A percentile compares a stretch with the other conserved stretches of the same genome.
Conservation (phyloP, 78 protist genomes). For the Parvularia atlantis region DNA sequence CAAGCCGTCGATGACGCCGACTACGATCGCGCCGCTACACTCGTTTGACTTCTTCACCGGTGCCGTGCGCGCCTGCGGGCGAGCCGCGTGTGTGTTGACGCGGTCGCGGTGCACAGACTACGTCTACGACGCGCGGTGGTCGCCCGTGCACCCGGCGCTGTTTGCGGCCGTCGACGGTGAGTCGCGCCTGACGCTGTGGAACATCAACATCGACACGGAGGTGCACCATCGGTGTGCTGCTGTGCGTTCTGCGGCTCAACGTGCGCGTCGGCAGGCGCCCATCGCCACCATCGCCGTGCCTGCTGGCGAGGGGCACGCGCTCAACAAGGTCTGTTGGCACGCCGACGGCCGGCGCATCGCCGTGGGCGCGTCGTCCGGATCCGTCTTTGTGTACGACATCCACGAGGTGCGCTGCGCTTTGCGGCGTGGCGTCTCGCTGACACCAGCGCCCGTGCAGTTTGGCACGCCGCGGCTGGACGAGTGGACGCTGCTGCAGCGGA, state of each 20-base stretch:
- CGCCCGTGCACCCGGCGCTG: slow-evolving; percentile 65
- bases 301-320: background rate
- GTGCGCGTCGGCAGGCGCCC: background rate
- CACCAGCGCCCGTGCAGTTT: too few species aligned
- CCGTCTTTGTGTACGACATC: background rate
- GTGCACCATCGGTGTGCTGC: background rate
- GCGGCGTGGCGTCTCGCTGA: too few species aligned
- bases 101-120: slow-evolving; percentile 54
- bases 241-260: background rate
- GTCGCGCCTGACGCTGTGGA: slow-evolving; percentile 55
- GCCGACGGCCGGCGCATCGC: slow-evolving; percentile 12
- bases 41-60: too few species aligned
- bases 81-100: too few species aligned
- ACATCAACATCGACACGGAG: slow-evolving; percentile 32
- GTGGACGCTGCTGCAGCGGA: too few species aligned
- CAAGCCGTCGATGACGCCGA: too few species aligned
- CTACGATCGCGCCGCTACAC: too few species aligned
- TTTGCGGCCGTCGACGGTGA: slow-evolving; percentile 63
- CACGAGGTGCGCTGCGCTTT: too few species aligned
- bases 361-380: slow-evolving; percentile 29
- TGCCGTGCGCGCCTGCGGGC: too few species aligned
- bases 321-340: slow-evolving; percentile 12
- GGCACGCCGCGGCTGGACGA: too few species aligned
- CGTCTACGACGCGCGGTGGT: slow-evolving; percentile 66
- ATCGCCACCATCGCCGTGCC: background rate